phyloP scores from a whole-genome alignment of 164 flowering plant species.

The Magnolia changhungtana region DNA sequence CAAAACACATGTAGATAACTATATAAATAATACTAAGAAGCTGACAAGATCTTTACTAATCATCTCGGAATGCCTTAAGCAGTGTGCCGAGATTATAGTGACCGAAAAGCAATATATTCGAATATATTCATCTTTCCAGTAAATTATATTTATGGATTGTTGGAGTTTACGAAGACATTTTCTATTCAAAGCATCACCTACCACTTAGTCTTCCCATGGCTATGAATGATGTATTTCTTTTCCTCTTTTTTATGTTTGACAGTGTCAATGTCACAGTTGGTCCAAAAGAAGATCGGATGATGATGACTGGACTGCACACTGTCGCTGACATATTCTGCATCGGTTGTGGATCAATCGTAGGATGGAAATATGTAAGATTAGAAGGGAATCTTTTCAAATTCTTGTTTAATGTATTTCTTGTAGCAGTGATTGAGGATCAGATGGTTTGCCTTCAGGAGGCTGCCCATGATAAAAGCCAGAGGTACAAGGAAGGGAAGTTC shows the following conservation, averaged over 20 bases:
- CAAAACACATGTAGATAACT: too few species aligned
- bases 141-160: too few species aligned
- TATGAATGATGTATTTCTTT: conserved; percentile 7
- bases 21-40: too few species aligned
- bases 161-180: too few species aligned
- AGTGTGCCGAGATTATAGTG: too few species aligned
- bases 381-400: neutral
- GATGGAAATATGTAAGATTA: conserved; percentile 79
- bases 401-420: neutral
- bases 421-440: neutral
- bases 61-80: too few species aligned
- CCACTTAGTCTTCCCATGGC: neutral
- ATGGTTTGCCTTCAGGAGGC: conserved; percentile 31
- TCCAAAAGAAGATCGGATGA: conserved; percentile 55
- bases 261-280: conserved; percentile 69
- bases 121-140: too few species aligned
- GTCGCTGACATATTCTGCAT: conserved; percentile 74
- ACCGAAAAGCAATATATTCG: too few species aligned
- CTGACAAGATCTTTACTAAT: too few species aligned
- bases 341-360: conserved; percentile 66
- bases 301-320: conserved; percentile 76
- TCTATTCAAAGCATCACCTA: neutral
- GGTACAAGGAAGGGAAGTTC: conserved; percentile 53
- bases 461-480: conserved; percentile 46
- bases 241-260: conserved; percentile 8